Conservation (phyloP, 179 eudicot genomes). For the Drosera spatulata region DNA sequence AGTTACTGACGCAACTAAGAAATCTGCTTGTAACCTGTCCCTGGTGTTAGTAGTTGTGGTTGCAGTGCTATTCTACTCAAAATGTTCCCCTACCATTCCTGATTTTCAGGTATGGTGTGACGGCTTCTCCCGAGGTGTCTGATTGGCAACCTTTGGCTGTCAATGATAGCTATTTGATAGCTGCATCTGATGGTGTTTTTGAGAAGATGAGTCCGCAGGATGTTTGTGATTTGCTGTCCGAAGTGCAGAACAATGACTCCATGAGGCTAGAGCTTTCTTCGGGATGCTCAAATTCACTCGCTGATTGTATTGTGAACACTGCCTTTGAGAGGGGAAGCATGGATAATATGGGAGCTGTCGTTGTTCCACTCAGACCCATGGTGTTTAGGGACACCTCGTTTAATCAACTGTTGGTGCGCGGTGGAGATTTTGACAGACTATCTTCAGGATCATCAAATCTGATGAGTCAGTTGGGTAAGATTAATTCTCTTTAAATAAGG, state of each 20-base stretch:
- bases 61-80: background rate
- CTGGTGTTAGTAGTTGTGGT: background rate
- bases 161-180: slow-evolving; percentile 83
- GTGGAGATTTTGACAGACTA: slow-evolving; percentile 12
- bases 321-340: slow-evolving; percentile 71
- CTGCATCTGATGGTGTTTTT: slow-evolving; percentile 95
- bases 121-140: slow-evolving; percentile 86
- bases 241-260: slow-evolving; percentile 36
- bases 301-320: slow-evolving; percentile 68
- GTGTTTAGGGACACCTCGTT: slow-evolving; percentile 19
- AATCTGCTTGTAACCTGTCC: background rate
- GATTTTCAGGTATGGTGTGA: slow-evolving; percentile 78
- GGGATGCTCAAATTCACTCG: slow-evolving; percentile 53
- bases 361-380: slow-evolving; percentile 52
- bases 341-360: slow-evolving; percentile 84
- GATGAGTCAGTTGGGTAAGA: slow-evolving; percentile 26
- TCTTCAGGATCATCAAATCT: slow-evolving; percentile 22
- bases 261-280: slow-evolving; percentile 30
- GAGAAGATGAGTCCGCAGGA: slow-evolving; percentile 71
- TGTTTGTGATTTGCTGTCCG: slow-evolving; percentile 87
- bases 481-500: background rate
- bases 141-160: slow-evolving; percentile 79
- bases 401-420: slow-evolving; percentile 11
- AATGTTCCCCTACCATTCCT: slow-evolving; percentile 2
- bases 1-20: background rate